Percentiles rank a stretch among this genome's conserved stretches.
phyloP scores from a whole-genome alignment of 2,329 filamentous ascomycete genomes.

The Phialocephala subalpina region DNA sequence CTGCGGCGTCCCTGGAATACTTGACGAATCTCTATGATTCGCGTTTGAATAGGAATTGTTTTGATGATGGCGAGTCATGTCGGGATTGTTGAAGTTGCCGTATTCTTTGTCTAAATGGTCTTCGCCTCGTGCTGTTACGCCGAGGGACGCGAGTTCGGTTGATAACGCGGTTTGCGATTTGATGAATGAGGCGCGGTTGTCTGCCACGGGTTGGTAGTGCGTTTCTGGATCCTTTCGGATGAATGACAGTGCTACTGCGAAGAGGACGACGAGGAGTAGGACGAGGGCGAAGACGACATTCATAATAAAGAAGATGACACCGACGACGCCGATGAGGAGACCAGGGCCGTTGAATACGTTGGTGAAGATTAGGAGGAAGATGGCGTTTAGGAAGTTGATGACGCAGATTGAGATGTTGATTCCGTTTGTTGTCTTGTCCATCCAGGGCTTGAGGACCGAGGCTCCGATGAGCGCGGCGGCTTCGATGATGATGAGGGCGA shows the following conservation, averaged over 20 bases:
- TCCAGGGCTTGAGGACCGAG: slow-evolving; percentile 88
- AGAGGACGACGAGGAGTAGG: slow-evolving; percentile 81
- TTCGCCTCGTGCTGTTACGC: slow-evolving; percentile 87
- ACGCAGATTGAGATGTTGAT: slow-evolving; percentile 94
- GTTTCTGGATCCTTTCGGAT: slow-evolving; percentile 95
- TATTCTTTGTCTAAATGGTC: background rate
- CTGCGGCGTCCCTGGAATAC: background rate
- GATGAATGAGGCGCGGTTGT: slow-evolving; percentile 96
- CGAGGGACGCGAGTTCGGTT: slow-evolving; percentile 89
- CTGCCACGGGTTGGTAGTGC: slow-evolving; percentile 94
- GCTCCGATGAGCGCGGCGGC: slow-evolving; percentile 78
- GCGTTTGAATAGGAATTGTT: background rate
- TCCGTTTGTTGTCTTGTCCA: slow-evolving; percentile 98
- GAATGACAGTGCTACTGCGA: slow-evolving; percentile 79
- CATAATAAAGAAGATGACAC: slow-evolving; percentile 86
- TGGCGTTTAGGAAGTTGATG: slow-evolving; percentile 88
- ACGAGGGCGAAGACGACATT: slow-evolving; percentile 87
- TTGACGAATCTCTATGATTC: background rate
- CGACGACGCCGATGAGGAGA: slow-evolving; percentile 86
- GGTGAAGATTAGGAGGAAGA: slow-evolving; percentile 90
- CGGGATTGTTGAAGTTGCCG: background rate
- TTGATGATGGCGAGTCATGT: background rate
- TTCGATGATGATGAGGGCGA: slow-evolving; percentile 86
- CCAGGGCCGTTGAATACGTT: slow-evolving; percentile 84
- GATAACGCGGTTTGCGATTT: slow-evolving; percentile 90